phyloP scores from a whole-genome alignment of 331 rosid genomes.

The Quercus tomentella region DNA sequence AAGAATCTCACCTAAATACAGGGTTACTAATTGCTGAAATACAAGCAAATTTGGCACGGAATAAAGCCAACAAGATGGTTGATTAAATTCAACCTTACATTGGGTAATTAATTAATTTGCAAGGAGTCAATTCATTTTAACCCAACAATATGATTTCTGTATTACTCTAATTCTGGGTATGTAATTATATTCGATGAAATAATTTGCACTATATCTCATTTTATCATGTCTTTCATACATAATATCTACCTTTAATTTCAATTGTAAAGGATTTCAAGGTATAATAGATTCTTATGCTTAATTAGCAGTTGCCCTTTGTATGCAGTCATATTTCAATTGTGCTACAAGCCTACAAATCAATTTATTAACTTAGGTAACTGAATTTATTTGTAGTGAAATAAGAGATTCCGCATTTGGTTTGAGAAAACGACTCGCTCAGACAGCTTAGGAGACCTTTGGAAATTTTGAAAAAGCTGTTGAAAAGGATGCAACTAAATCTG shows the following conservation, averaged over 20 bases:
- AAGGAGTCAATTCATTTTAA: no score
- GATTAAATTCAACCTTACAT: no score
- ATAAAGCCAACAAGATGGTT: no score
- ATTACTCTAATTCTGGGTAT: background rate
- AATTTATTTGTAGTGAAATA: constrained; percentile 38
- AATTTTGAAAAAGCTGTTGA: constrained; percentile 99
- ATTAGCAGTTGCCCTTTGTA: background rate
- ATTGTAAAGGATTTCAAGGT: background rate
- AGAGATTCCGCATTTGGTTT: constrained; percentile 72
- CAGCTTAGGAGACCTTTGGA: constrained; percentile 87
- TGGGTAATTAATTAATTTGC: no score
- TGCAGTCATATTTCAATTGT: background rate
- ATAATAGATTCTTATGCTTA: background rate
- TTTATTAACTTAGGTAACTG: constrained; percentile 1
- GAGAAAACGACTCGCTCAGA: constrained; percentile 84
- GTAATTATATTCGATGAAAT: background rate
- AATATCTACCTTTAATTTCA: background rate
- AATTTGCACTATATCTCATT: no score
- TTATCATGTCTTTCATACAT: background rate
- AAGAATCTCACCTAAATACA: no score
- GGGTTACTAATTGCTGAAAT: no score
- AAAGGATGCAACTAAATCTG: constrained; percentile 94
- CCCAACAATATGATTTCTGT: no score
- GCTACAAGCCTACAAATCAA: constrained; percentile 8
- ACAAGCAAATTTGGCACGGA: no score